Conservation (phyloP, 116 monocot genomes). For the Iris pallida region DNA sequence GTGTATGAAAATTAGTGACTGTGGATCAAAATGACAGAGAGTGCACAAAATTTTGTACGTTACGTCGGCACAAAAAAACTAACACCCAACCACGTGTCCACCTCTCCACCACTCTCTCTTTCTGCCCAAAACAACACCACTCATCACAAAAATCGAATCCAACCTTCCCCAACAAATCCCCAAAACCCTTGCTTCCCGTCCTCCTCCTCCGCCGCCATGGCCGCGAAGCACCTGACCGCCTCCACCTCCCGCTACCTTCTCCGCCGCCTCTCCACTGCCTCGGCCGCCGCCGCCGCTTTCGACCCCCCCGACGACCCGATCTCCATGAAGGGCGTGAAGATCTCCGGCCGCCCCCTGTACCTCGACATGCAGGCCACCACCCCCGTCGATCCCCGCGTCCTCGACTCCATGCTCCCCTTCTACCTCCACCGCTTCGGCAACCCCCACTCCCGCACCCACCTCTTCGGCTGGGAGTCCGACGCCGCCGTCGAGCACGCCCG, state of each 20-base stretch:
- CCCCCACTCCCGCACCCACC: conserved; percentile 93
- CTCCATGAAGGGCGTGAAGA: conserved; percentile 68
- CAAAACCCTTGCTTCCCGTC: background rate
- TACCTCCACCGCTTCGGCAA: conserved; percentile 86
- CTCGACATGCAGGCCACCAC: conserved; percentile 97
- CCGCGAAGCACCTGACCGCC: conserved; percentile 1
- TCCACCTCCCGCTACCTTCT: conserved; percentile 16
- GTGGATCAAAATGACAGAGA: no score
- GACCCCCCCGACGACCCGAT: conserved; percentile 16
- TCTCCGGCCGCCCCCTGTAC: conserved; percentile 81
- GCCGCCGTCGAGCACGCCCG: conserved; percentile 80
- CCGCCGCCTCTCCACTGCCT: conserved; percentile 9
- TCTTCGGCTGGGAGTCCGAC: conserved; percentile 97
- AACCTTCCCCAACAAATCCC: background rate
- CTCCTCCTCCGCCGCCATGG: conserved; percentile 5
- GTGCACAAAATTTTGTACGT: no score
- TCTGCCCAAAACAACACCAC: no score
- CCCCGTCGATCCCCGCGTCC: conserved; percentile 87
- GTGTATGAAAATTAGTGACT: no score
- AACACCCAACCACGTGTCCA: no score
- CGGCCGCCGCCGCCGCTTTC: conserved; percentile 11
- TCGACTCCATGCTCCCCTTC: conserved; percentile 92
- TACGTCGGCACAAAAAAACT: no score
- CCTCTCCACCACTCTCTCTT: no score
- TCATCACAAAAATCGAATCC: no score